Evolutionary conservation across 1,284 basidiomycete species (phyloP).

Genomic region (Pseudozyma tsukubaensis): DNA sequence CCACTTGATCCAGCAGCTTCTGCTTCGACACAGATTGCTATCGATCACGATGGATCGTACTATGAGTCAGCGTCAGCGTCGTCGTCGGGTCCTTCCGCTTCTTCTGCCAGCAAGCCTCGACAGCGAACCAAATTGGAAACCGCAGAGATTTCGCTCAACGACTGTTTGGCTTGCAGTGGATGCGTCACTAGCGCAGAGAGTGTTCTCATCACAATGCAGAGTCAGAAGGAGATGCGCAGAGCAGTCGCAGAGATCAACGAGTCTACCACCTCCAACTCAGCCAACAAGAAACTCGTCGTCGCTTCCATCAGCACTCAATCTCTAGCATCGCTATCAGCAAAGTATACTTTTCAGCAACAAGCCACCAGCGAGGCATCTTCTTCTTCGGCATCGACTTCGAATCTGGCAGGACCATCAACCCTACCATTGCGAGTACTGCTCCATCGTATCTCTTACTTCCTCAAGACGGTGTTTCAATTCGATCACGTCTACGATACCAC

Average conservation of each 20-base stretch:
- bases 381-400: not conserved
- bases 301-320: constrained; percentile 80
- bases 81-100: constrained; percentile 7
- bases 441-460: constrained; percentile 71
- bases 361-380: constrained; percentile 15
- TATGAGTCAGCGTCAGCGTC: constrained; percentile 73
- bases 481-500: constrained; percentile 89
- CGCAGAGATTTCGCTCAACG: constrained; percentile 93
- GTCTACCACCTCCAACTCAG: no score
- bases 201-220: constrained; percentile 95
- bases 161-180: constrained; percentile 93
- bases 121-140: constrained; percentile 63
- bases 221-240: constrained; percentile 86
- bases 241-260: constrained; percentile 40
- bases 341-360: constrained; percentile 47
- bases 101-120: constrained; percentile 52
- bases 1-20: constrained; percentile 51
- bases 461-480: constrained; percentile 73
- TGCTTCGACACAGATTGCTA: constrained; percentile 83
- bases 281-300: constrained; percentile 40
- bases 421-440: constrained; percentile 69
- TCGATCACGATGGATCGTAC: constrained; percentile 83
- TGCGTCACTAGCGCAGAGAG: constrained; percentile 99
- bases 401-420: constrained; percentile 44
- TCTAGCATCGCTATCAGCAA: constrained; percentile 78